A percentile compares a stretch with the other conserved stretches of the same genome.
phyloP scores from a whole-genome alignment of 2,329 filamentous ascomycete genomes.

The Lachnellula arida region DNA sequence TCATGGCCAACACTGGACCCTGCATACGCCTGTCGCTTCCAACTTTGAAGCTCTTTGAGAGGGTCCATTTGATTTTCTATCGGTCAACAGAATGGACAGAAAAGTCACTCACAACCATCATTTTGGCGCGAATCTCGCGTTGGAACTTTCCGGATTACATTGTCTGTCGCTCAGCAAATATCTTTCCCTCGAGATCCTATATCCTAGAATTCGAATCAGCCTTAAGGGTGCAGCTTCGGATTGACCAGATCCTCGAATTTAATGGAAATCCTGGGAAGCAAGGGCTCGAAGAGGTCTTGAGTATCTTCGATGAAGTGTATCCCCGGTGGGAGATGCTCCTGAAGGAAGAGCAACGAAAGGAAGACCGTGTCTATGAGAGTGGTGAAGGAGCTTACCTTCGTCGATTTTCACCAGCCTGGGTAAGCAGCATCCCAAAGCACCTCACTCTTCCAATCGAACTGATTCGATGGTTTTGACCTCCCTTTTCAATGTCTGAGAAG shows the following conservation, averaged over 20 bases:
- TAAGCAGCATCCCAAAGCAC: too few species aligned
- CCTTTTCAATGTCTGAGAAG: too few species aligned
- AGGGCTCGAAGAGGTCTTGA: slow-evolving; percentile 62
- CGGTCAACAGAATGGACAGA: slow-evolving; percentile 96
- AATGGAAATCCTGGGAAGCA: slow-evolving; percentile 64
- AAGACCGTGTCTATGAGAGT: slow-evolving; percentile 70
- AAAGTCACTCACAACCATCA: slow-evolving; percentile 91
- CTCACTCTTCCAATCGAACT: too few species aligned
- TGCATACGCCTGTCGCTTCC: slow-evolving; percentile 75
- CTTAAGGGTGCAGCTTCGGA: slow-evolving; percentile 71
- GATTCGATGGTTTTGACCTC: too few species aligned
- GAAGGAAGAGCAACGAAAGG: slow-evolving; percentile 70
- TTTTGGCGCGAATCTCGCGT: slow-evolving; percentile 82
- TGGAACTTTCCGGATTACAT: slow-evolving; percentile 87
- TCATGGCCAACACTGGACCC: slow-evolving; percentile 70
- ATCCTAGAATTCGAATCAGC: slow-evolving; percentile 88
- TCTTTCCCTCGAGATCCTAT: slow-evolving; percentile 71
- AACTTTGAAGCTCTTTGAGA: slow-evolving; percentile 78
- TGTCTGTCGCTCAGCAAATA: slow-evolving; percentile 82
- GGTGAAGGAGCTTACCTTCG: slow-evolving; percentile 86
- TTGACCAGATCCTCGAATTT: slow-evolving; percentile 79
- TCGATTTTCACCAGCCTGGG: slow-evolving; percentile 84
- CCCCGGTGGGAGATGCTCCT: slow-evolving; percentile 75
- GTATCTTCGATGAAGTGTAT: slow-evolving; percentile 69
- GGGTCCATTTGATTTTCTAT: slow-evolving; percentile 94